Percentiles rank a stretch among this genome's conserved stretches.
Conservation (phyloP, 768 basidiomycete species). For the Leccinum ochraceum region DNA sequence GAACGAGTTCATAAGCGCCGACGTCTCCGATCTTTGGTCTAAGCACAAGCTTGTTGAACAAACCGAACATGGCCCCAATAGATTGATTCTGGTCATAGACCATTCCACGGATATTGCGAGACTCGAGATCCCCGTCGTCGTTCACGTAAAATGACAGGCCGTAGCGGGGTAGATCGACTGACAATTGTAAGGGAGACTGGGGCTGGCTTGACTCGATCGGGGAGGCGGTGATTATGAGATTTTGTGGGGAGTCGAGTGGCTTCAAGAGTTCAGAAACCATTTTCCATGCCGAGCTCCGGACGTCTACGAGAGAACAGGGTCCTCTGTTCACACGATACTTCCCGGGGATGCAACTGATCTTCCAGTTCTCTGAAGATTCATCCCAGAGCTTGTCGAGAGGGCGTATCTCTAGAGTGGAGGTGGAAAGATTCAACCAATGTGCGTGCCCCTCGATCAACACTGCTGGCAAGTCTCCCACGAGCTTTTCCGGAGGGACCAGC, state of each 20-base stretch:
- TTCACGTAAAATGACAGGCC: constrained; percentile 42
- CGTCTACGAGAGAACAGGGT: constrained; percentile 23
- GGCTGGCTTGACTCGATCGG: neutral
- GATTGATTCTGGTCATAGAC: constrained; percentile 15
- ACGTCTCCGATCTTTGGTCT: constrained; percentile 21
- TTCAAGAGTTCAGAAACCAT: constrained; percentile 28
- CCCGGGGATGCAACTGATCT: constrained; percentile 13
- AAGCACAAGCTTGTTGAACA: constrained; percentile 42
- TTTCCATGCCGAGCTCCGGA: constrained; percentile 27
- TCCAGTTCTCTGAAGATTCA: constrained; percentile 30
- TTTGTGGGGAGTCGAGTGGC: constrained; percentile 24
- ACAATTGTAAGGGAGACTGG: constrained; percentile 16
- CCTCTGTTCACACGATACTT: constrained; percentile 11
- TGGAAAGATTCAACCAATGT: constrained; percentile 35
- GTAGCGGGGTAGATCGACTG: constrained; percentile 41
- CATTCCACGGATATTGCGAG: constrained; percentile 42
- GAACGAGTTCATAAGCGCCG: neutral
- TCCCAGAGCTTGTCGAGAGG: constrained; percentile 26
- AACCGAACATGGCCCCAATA: constrained; percentile 45
- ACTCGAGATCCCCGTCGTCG: constrained; percentile 36
- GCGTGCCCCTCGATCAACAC: constrained; percentile 23
- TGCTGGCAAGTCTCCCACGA: constrained; percentile 29
- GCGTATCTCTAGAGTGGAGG: constrained; percentile 28
- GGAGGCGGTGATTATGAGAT: constrained; percentile 23
- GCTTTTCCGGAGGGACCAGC: constrained; percentile 21